phyloP scores from a whole-genome alignment of 1,284 basidiomycete species.

The Apiotrichum gracile region DNA sequence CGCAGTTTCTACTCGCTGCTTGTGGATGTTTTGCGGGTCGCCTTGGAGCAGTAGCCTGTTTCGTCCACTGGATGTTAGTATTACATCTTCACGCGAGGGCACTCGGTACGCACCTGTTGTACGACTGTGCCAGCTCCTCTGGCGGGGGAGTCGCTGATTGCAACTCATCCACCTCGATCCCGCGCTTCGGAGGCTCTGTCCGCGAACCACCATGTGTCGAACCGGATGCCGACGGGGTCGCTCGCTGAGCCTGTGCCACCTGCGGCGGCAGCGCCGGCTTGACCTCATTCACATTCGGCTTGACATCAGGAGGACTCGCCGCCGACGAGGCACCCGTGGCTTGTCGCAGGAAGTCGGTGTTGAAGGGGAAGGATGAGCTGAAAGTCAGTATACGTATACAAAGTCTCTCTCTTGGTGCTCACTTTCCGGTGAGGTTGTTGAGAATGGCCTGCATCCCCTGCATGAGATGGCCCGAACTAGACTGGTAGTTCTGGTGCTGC shows the following conservation, averaged over 20 bases:
- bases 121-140: slow-evolving; percentile 20
- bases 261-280: not conserved
- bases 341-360: slow-evolving; percentile 1
- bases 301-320: slow-evolving; percentile 8
- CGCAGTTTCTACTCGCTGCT: slow-evolving; percentile 44
- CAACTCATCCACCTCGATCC: slow-evolving; percentile 32
- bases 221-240: slow-evolving; percentile 7
- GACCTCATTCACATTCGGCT: slow-evolving; percentile 3
- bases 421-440: slow-evolving; percentile 22
- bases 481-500: slow-evolving; percentile 3
- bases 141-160: slow-evolving; percentile 18
- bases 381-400: not conserved
- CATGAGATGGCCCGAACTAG: slow-evolving; percentile 20
- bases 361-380: slow-evolving; percentile 9
- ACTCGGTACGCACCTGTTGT: slow-evolving; percentile 9
- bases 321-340: not conserved
- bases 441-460: slow-evolving; percentile 30
- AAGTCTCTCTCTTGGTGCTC: slow-evolving; percentile 6
- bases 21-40: slow-evolving; percentile 39
- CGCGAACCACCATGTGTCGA: slow-evolving; percentile 30
- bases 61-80: slow-evolving; percentile 15
- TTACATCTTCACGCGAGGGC: not conserved
- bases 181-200: slow-evolving; percentile 38
- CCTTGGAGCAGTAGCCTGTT: slow-evolving; percentile 40
- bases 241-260: not conserved